Evolutionary conservation across 2,329 filamentous ascomycete genomes (phyloP).

Genomic region (Raffaelea albimanens): DNA sequence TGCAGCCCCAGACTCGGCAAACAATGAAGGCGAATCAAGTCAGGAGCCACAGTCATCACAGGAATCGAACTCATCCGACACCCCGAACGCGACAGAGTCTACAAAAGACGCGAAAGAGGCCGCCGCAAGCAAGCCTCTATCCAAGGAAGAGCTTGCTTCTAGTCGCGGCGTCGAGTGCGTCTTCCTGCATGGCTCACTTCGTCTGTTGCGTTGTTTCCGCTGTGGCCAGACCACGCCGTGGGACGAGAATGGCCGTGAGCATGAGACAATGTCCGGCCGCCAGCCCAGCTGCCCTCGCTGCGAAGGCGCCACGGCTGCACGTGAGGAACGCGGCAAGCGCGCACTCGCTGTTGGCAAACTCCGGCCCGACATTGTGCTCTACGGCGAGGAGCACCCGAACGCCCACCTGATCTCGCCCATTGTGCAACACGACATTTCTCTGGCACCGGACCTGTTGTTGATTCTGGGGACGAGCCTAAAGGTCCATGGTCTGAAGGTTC

Average conservation of each 20-base stretch:
- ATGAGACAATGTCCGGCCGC: conserved; percentile 50
- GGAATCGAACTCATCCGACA: not conserved
- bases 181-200: conserved; percentile 62
- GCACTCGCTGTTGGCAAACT: conserved; percentile 59
- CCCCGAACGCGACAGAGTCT: not conserved
- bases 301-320: conserved; percentile 48
- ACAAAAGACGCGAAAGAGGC: conserved; percentile 5
- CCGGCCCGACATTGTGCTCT: conserved; percentile 63
- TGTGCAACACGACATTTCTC: conserved; percentile 55
- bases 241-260: conserved; percentile 46
- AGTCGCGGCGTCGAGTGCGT: conserved; percentile 51
- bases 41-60: conserved; percentile 3
- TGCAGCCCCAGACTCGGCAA: not conserved
- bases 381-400: conserved; percentile 63
- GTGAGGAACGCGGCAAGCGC: conserved; percentile 56
- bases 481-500: conserved; percentile 61
- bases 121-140: not conserved
- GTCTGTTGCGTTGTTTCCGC: conserved; percentile 53
- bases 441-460: conserved; percentile 57
- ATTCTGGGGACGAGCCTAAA: conserved; percentile 63
- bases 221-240: conserved; percentile 49
- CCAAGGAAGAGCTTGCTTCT: conserved; percentile 15
- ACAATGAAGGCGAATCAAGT: not conserved
- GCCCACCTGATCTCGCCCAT: conserved; percentile 59
- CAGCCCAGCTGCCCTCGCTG: conserved; percentile 62